Evolutionary conservation across 2,329 filamentous ascomycete genomes (phyloP).

Genomic region (Chaetothyriales sp.): DNA sequence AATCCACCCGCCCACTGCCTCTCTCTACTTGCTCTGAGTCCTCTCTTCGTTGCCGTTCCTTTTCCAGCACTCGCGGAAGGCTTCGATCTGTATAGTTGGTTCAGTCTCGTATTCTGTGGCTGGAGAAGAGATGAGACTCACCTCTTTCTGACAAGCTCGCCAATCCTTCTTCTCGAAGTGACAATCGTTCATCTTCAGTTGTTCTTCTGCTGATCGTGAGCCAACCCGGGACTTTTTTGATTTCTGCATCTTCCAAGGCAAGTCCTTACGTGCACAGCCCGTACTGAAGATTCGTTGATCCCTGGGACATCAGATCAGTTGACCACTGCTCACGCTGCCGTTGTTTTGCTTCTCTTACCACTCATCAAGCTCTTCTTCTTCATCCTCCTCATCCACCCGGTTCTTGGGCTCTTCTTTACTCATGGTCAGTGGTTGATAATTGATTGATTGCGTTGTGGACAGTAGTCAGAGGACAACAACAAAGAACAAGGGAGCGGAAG

Average conservation of each 20-base stretch:
- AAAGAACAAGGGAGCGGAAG: not conserved
- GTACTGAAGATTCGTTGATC: slow-evolving; percentile 97
- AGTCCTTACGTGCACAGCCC: slow-evolving; percentile 56
- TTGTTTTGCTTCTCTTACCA: slow-evolving; percentile 43
- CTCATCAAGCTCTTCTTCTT: slow-evolving; percentile 84
- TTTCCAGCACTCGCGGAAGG: slow-evolving; percentile 85
- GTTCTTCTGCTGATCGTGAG: slow-evolving; percentile 49
- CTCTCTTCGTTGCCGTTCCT: slow-evolving; percentile 70
- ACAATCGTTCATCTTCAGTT: slow-evolving; percentile 81
- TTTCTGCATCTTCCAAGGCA: not conserved
- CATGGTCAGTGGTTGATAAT: slow-evolving; percentile 27
- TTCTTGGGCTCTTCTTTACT: slow-evolving; percentile 39
- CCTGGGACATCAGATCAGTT: slow-evolving; percentile 38
- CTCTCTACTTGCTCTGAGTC: slow-evolving; percentile 50
- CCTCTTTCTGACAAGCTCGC: slow-evolving; percentile 75
- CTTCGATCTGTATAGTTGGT: slow-evolving; percentile 54
- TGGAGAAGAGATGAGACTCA: slow-evolving; percentile 32
- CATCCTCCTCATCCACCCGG: slow-evolving; percentile 30
- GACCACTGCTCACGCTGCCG: slow-evolving; percentile 19
- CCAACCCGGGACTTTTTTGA: not conserved
- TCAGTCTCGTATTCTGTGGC: slow-evolving; percentile 1
- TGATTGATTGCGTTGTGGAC: slow-evolving; percentile 1
- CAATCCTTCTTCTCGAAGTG: slow-evolving; percentile 95
- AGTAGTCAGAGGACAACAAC: slow-evolving; percentile 1
- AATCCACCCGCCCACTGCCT: not conserved